Evolutionary conservation across 164 flowering plant genomes (phyloP).

Genomic region (Stephania japonica): DNA sequence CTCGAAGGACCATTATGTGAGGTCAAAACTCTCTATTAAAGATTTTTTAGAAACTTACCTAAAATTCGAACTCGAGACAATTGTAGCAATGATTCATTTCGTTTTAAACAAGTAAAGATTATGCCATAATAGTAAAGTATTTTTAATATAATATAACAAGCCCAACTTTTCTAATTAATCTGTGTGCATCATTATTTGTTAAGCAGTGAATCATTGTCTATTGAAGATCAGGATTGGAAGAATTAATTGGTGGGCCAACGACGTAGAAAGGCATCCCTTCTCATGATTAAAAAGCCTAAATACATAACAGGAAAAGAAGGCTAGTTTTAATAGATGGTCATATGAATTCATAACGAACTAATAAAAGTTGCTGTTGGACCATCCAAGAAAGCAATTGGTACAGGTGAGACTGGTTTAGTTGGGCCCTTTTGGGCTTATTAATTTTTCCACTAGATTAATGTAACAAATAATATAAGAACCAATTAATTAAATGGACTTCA

Average conservation of each 20-base stretch:
- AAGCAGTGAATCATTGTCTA: background rate
- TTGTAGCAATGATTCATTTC: too few relatives aligned
- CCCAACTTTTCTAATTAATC: background rate
- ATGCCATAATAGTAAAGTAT: too few relatives aligned
- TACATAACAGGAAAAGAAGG: background rate
- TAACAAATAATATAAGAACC: background rate
- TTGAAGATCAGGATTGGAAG: background rate
- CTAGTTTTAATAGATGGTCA: background rate
- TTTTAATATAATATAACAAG: too few relatives aligned
- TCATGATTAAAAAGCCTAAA: background rate
- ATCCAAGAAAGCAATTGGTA: background rate
- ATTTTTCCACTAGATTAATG: too few relatives aligned
- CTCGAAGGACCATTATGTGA: too few relatives aligned
- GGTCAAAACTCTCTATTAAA: too few relatives aligned
- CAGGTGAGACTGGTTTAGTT: background rate
- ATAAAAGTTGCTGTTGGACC: background rate
- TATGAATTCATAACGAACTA: background rate
- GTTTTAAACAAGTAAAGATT: too few relatives aligned
- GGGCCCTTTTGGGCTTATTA: background rate
- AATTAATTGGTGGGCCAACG: background rate
- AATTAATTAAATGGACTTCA: background rate
- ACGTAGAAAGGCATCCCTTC: background rate
- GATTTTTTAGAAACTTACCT: too few relatives aligned
- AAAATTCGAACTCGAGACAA: too few relatives aligned
- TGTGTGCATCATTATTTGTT: background rate